Conservation (phyloP, 257 asterid species). For the Solanum appendiculatum region DNA sequence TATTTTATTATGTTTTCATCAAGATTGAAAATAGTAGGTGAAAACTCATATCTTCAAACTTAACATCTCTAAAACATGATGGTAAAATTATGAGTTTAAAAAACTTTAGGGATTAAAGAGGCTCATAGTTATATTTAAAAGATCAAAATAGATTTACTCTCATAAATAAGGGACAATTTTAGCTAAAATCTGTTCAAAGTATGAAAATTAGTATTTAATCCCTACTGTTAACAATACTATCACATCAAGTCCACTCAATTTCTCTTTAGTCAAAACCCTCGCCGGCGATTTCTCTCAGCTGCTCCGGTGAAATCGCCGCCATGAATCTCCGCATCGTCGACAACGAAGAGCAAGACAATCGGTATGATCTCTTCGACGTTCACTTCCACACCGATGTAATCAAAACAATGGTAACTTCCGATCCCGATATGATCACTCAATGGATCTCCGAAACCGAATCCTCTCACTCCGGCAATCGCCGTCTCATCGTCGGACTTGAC, state of each 20-base stretch:
- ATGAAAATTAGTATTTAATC: neutral
- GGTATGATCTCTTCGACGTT: conserved; percentile 10
- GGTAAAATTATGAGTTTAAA: neutral
- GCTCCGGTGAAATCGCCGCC: neutral
- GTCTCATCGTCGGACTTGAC: conserved; percentile 25
- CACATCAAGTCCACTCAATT: neutral
- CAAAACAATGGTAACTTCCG: conserved; percentile 15
- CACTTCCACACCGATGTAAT: conserved; percentile 1
- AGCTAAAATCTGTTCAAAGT: neutral
- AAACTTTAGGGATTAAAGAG: neutral
- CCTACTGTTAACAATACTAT: neutral
- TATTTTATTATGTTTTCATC: neutral
- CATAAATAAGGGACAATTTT: neutral
- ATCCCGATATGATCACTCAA: neutral
- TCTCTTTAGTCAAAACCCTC: neutral
- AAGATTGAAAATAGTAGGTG: neutral
- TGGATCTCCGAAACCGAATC: conserved; percentile 10
- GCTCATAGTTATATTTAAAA: no score
- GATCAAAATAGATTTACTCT: neutral
- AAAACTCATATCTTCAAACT: neutral
- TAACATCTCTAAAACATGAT: neutral
- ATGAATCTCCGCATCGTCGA: neutral
- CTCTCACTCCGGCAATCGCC: neutral
- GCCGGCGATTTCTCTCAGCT: neutral
- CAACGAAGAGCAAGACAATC: neutral